Evolutionary conservation across 139 green algal species (phyloP), one percentile per base, ranked within the genome.

Genomic region (Klebsormidium nitens): DNA sequence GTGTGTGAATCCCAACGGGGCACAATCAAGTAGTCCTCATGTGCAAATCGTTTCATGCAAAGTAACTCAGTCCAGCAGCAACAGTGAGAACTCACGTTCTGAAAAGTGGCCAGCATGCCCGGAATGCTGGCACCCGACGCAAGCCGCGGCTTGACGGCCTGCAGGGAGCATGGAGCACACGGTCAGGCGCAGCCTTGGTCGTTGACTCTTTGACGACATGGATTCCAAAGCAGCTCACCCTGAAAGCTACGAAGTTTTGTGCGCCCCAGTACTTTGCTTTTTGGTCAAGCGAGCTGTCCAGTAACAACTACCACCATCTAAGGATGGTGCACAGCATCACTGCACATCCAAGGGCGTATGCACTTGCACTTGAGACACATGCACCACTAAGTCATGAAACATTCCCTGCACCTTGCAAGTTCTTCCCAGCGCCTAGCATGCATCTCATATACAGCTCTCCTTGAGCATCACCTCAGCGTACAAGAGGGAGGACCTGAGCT

Each of bases 31-130:
- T 19, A 32, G 34, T 49, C 31, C 59, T 11, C 32, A 47, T 48
- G 26, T 26, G 32, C 36, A 66, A 47, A 52, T 17, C 19, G 52
- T 52, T 17, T 52, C 14, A 6, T 36, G 52, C 6, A 61, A n/a
- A n/a, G 8, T 32, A n/a, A n/a, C n/a, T n/a, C n/a, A n/a, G n/a
- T n/a, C n/a, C n/a, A n/a, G n/a, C 52, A 11, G n/a, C 23, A 61
- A 8, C 23, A 14, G 8, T 32, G 17, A 11, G 3, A 29, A 66
- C 86, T 58, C 46, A 91, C 86, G 68, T 97, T 93, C 32, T 97
- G 93, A 32, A 98, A 93, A 8, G 95, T 61, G 5, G 74, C 77
- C 11, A 98, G 82, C 55, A 98, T 72, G 39, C 93, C 93, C 4
- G 93, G 93, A 37, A 98, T 92, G 75, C 87, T 95, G 48, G 87